Base-by-base conservation (phyloP, 2,329 filamentous ascomycete species). In the Apiospora saccharicola region DNA sequence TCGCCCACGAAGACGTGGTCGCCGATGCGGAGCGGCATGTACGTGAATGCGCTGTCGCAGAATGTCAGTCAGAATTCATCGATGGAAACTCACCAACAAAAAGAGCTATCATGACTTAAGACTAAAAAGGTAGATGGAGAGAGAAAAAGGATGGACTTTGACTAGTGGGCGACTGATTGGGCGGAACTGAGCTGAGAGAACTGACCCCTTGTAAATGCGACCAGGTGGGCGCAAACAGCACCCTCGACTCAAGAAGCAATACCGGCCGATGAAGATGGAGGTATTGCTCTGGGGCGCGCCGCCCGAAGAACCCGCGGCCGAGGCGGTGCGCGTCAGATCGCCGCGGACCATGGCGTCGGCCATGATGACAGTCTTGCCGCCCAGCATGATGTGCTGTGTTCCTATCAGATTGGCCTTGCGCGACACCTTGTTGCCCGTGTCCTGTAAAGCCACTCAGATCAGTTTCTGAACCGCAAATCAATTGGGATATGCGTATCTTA, bases 361-460 rank as follows among this genome's bases (percentile, higher is more conserved):
- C 87, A 98, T 95, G 80, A 99, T 97, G 74, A 98, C 94, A 0
- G 95, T 97, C 84, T 94, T 97, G 75, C 96, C 96, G 77, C 95
- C 96, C 1, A 99, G 92, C 83, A 98, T 98, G 84, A 99, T 98
- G 84, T 98, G 97, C 78, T 97, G 95, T 30, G 96, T 98, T 78
- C 96, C 96, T 79, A 97, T 93, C 77, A 99, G 94, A 80, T 93
- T 92, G 74, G 94, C 94, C 77, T 94, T 94, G 76, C 96, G 94
- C 51, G 95, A 96, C 79, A 99, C 96, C 86, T 98, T 98, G 89
- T 99, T 99, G 76, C 96, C 96, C 3, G 95, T 98, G 84, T 98
- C 96, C 95, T 97, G 77, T 34, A 19, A 14, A 46, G 12, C 67
- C 10, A 19, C 14, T 22, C 12, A 19, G 30, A 41, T 70, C 68